These are phyloP conservation scores for Sambucus nigra DNA, from an alignment of 129 eudicot genomes.

Conservation along the genomic window DNA sequence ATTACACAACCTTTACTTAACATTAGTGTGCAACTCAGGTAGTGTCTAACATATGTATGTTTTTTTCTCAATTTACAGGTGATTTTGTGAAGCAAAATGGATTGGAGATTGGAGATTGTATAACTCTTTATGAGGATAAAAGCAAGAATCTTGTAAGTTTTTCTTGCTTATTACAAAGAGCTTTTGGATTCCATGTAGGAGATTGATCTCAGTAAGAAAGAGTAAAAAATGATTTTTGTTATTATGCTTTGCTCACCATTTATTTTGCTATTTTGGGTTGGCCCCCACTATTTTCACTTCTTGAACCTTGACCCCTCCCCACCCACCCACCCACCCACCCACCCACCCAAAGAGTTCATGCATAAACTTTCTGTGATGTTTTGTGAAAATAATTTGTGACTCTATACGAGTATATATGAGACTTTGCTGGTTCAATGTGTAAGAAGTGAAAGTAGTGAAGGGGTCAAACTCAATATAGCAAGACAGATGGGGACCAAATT, in stretches of 20 bases:
- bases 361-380: too few relatives aligned
- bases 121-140: slow-evolving; percentile 9
- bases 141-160: slow-evolving; percentile 5
- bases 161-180: background rate
- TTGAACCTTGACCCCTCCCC: too few relatives aligned
- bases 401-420: too few relatives aligned
- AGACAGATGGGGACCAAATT: too few relatives aligned
- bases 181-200: background rate
- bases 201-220: background rate
- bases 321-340: too few relatives aligned
- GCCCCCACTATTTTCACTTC: too few relatives aligned
- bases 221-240: background rate
- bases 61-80: slow-evolving; percentile 6
- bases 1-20: background rate
- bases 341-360: too few relatives aligned
- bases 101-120: slow-evolving; percentile 3
- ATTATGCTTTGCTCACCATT: background rate
- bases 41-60: background rate
- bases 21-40: background rate
- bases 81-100: slow-evolving; percentile 5
- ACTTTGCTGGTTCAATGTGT: too few relatives aligned
- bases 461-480: too few relatives aligned
- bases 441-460: too few relatives aligned
- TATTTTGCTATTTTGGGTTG: too few relatives aligned
- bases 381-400: too few relatives aligned